Conservation (phyloP, 192 early-diverging fungal genomes). For the Oehlia diaphana region DNA sequence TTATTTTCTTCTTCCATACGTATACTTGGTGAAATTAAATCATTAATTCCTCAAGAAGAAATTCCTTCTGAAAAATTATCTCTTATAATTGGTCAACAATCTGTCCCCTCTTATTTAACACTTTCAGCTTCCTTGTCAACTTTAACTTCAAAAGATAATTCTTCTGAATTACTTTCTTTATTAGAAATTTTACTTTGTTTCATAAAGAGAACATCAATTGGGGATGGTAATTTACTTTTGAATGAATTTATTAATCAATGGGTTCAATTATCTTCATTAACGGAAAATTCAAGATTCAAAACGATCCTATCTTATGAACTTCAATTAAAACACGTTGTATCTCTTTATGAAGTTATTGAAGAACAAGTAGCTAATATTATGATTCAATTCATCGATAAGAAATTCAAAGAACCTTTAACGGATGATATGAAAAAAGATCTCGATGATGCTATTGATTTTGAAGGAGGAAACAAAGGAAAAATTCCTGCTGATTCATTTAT, state of each 20-base stretch:
- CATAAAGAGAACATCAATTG: conserved; percentile 25
- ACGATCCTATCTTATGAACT: not conserved
- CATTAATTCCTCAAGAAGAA: conserved; percentile 19
- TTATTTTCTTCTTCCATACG: conserved; percentile 7
- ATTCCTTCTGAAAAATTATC: conserved; percentile 18
- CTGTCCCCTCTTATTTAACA: not conserved
- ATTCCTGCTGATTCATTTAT: conserved; percentile 27
- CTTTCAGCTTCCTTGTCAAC: not conserved
- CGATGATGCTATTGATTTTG: conserved; percentile 2
- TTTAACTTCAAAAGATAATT: not conserved
- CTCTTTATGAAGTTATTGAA: conserved; percentile 30
- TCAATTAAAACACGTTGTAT: conserved; percentile 26
- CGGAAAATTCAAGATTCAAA: conserved; percentile 11
- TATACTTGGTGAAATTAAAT: conserved; percentile 24
- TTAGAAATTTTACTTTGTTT: conserved; percentile 31
- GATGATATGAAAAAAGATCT: conserved; percentile 9
- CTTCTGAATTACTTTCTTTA: conserved; percentile 24
- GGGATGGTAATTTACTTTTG: not conserved
- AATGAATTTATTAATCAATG: conserved; percentile 28
- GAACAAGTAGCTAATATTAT: conserved; percentile 18
- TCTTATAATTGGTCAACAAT: not conserved
- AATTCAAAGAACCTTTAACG: not conserved
- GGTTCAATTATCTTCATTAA: conserved; percentile 26
- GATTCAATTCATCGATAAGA: conserved; percentile 12
- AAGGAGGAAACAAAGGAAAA: not conserved